Base-by-base conservation (phyloP, 192 early-diverging fungal species). In the Thoreauomyces humboldtii region DNA sequence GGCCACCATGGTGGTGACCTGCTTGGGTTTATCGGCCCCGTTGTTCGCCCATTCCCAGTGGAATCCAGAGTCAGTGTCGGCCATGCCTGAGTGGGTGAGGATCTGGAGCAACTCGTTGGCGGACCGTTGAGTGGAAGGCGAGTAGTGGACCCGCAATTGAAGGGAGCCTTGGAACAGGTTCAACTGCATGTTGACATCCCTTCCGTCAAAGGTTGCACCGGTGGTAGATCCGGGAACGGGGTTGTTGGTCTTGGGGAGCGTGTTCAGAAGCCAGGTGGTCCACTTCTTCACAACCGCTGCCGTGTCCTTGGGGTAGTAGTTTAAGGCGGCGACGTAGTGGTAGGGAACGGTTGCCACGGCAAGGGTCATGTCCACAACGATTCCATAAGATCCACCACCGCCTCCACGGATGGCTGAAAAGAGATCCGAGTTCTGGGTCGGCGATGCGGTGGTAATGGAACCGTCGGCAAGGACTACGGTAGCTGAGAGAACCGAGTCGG, bases 321-420 rank as follows among this genome's bases (percentile, higher is more conserved):
- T 55, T 19, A 64, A 43, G 1, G 7, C 55, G 4, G 28, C 46
- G 29, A 33, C 53, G 41, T 41, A 63, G 29, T 35, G 59, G 35
- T 7, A 55, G n/a, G 47, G 24, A 29, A 27, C 47, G 11, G 27
- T 22, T 17, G n/a, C 35, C 33, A 27, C 17, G 27, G 24, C 28
- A 21, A 48, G 46, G 46, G 45, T 61, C 55, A 34, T 37, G 24
- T 61, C 48, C 33, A 59, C 69, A 35, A 19, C 45, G 19, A 74
- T 55, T 12, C 73, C 73, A 65, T 56, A 72, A 4, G 43, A 51
- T 3, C 68, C 68, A 37, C 75, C 78, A 5, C 86, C 85, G 11
- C 79, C 87, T n/a, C 85, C 86, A 36, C 84, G 67, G 2, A 87
- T 47, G 0, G 85, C 83, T 69, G 72, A 88, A 52, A 84, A 88